A percentile compares a stretch with the other conserved stretches of the same genome.
Evolutionary conservation across 2,329 filamentous ascomycete species (phyloP).

Genomic region (Trichoderma sp.): DNA sequence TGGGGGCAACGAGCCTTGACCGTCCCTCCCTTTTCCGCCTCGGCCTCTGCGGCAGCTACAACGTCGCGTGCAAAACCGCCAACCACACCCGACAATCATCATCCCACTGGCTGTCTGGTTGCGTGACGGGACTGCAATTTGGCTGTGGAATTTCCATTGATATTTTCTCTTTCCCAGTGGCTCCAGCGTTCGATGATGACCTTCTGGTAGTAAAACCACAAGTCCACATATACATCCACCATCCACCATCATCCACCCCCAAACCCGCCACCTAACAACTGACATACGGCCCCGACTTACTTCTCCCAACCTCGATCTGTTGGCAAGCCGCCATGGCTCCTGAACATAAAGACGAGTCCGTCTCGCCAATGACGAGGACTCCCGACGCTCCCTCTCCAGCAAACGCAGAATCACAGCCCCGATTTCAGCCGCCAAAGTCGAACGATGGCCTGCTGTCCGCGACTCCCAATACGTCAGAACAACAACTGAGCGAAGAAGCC

Average conservation of each 20-base stretch:
- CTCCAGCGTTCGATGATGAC: neutral
- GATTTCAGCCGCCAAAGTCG: slow-evolving; percentile 14
- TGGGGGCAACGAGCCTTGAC: neutral
- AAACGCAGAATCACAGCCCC: slow-evolving; percentile 16
- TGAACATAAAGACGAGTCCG: slow-evolving; percentile 21
- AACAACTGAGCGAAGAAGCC: neutral
- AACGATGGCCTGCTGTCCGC: slow-evolving; percentile 19
- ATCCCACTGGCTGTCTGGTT: neutral
- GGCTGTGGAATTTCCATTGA: neutral
- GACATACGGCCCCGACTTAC: neutral
- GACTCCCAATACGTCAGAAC: neutral
- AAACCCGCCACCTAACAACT: neutral
- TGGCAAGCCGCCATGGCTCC: slow-evolving; percentile 14
- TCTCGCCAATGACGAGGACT: slow-evolving; percentile 24
- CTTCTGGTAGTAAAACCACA: neutral
- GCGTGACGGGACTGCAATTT: neutral
- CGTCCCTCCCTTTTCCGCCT: slow-evolving; percentile 15
- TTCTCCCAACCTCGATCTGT: neutral
- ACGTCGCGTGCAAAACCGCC: slow-evolving; percentile 6
- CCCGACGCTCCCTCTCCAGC: slow-evolving; percentile 21
- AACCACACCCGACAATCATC: neutral
- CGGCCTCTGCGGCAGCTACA: neutral
- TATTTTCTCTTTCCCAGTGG: neutral
- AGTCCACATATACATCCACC: neutral
- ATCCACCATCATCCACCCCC: neutral